Conservation (phyloP, 2,329 filamentous ascomycete genomes). For the Biscogniauxia marginata region DNA sequence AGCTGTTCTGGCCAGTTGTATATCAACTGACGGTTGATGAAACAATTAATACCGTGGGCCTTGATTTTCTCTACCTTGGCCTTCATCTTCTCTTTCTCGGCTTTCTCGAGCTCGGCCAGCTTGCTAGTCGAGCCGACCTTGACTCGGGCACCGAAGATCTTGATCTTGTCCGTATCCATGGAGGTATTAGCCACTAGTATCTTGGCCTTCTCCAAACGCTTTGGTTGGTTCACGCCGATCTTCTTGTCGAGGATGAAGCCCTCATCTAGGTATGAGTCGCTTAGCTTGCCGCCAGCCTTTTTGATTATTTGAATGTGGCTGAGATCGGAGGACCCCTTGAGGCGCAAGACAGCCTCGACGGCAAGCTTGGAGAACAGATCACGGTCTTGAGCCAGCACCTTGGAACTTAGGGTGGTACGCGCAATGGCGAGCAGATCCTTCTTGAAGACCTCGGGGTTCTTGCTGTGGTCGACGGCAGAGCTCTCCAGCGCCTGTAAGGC, state of each 20-base stretch:
- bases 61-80: conserved; percentile 99
- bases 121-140: conserved; percentile 97
- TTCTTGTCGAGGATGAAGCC: conserved; percentile 99
- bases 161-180: conserved; percentile 99
- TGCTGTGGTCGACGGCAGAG: conserved; percentile 86
- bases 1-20: conserved; percentile 99
- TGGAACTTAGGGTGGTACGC: conserved; percentile 92
- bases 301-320: conserved; percentile 99
- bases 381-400: conserved; percentile 91
- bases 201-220: conserved; percentile 95
- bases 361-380: conserved; percentile 89
- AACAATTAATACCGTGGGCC: conserved; percentile 98
- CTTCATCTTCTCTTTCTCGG: conserved; percentile 99
- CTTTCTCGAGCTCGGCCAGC: conserved; percentile 96
- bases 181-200: conserved; percentile 97
- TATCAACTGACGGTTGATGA: conserved; percentile 98
- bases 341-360: conserved; percentile 83
- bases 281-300: conserved; percentile 96
- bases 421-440: conserved; percentile 89
- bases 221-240: conserved; percentile 98
- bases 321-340: conserved; percentile 88
- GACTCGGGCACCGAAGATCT: conserved; percentile 96
- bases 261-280: conserved; percentile 95
- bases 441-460: conserved; percentile 77
- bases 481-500: conserved; percentile 82